Evolutionary conservation across 345 rosid genomes (phyloP).

Genomic region (Turritis glabra): DNA sequence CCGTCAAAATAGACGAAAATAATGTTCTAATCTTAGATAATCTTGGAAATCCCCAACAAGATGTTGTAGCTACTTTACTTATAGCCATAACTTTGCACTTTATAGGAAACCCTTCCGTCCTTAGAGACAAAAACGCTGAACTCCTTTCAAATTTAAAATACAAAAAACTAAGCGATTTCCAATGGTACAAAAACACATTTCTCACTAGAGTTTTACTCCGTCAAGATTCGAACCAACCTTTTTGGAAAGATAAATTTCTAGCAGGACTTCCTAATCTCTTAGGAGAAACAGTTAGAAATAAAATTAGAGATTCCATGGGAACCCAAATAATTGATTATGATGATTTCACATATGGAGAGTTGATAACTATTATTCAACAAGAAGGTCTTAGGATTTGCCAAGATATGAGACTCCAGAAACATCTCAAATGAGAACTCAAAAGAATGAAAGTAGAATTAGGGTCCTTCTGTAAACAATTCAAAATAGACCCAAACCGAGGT

Average conservation of each 20-base stretch:
- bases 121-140: neutral
- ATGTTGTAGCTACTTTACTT: neutral
- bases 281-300: no score
- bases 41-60: neutral
- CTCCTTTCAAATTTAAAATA: neutral
- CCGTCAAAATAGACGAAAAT: neutral
- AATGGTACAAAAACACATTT: no score
- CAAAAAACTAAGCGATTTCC: no score
- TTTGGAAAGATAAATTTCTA: no score
- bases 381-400: neutral
- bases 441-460: neutral
- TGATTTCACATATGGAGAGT: no score
- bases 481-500: neutral
- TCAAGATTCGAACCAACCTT: no score
- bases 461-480: neutral
- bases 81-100: neutral
- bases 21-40: neutral
- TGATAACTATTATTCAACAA: no score
- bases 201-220: no score
- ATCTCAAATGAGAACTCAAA: neutral
- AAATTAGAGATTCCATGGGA: no score
- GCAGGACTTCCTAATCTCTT: no score
- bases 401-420: neutral
- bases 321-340: no score
- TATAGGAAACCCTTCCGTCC: accelerated